Percentiles rank a stretch among this genome's conserved stretches.
Conservation (phyloP, 768 basidiomycete species). For the Nidularia sp. region DNA sequence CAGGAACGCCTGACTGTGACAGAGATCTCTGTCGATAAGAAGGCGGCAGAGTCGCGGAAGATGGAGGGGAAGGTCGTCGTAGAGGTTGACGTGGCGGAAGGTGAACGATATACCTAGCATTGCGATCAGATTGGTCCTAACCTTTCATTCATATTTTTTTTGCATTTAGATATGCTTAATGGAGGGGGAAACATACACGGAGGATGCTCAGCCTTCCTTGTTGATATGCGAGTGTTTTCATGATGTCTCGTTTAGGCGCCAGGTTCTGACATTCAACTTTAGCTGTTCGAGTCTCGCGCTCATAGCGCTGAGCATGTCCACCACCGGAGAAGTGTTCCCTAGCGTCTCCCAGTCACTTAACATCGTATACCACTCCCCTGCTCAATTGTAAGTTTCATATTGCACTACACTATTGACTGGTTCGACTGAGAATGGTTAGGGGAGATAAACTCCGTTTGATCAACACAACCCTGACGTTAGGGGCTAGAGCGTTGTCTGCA, state of each 20-base stretch:
- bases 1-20: slow-evolving; percentile 22
- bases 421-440: slow-evolving; percentile 18
- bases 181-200: slow-evolving; percentile 45
- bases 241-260: not conserved
- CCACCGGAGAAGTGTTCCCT: slow-evolving; percentile 11
- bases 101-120: slow-evolving; percentile 19
- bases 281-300: slow-evolving; percentile 52
- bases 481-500: slow-evolving; percentile 41
- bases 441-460: slow-evolving; percentile 49
- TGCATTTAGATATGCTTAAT: slow-evolving; percentile 50
- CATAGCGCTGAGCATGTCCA: slow-evolving; percentile 24
- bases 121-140: too few species aligned
- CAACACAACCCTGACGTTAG: slow-evolving; percentile 46
- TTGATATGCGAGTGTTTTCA: slow-evolving; percentile 41
- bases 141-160: not conserved
- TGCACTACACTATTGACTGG: not conserved
- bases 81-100: slow-evolving; percentile 35
- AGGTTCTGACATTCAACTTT: too few species aligned
- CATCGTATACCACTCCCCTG: slow-evolving; percentile 56
- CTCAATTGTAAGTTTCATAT: slow-evolving; percentile 29
- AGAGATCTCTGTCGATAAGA: slow-evolving; percentile 32
- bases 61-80: slow-evolving; percentile 37
- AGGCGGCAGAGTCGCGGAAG: slow-evolving; percentile 36
- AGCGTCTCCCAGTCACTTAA: slow-evolving; percentile 51
- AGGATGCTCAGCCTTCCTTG: slow-evolving; percentile 48